phyloP scores from a whole-genome alignment of 768 basidiomycete genomes.

The Xerocomellus intermedius region DNA sequence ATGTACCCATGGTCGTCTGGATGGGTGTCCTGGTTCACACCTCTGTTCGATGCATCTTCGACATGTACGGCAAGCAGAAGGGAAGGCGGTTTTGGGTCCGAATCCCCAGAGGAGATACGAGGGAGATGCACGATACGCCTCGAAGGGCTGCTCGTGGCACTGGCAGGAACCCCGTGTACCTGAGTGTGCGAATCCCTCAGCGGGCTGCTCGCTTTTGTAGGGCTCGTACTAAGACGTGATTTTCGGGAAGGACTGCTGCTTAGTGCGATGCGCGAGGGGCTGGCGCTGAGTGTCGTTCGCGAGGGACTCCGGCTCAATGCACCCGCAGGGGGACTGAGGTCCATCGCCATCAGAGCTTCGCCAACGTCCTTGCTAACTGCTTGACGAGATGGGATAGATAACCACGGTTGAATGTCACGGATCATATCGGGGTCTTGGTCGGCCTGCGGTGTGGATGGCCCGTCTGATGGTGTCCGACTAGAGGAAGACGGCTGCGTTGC shows the following conservation, averaged over 20 bases:
- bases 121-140: constrained; percentile 20
- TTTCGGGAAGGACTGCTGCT: constrained; percentile 24
- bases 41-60: neutral
- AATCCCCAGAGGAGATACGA: constrained; percentile 19
- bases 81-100: constrained; percentile 9
- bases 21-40: neutral
- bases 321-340: constrained; percentile 16
- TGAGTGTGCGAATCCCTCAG: constrained; percentile 15
- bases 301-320: constrained; percentile 27
- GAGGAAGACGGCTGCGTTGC: constrained; percentile 7
- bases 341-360: constrained; percentile 42
- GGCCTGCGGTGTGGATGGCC: constrained; percentile 19
- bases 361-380: constrained; percentile 18
- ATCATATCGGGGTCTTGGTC: constrained; percentile 11
- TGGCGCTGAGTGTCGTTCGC: constrained; percentile 16
- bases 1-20: constrained; percentile 7
- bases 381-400: constrained; percentile 28
- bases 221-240: constrained; percentile 24
- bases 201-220: constrained; percentile 20
- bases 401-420: constrained; percentile 27
- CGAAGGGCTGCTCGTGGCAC: constrained; percentile 23
- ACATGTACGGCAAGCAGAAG: neutral
- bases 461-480: constrained; percentile 12
- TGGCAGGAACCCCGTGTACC: constrained; percentile 5
- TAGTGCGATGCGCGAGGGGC: constrained; percentile 20